Evolutionary conservation across 73 alveolate species (phyloP).

Genomic region (Tetrahymena malaccensis): DNA sequence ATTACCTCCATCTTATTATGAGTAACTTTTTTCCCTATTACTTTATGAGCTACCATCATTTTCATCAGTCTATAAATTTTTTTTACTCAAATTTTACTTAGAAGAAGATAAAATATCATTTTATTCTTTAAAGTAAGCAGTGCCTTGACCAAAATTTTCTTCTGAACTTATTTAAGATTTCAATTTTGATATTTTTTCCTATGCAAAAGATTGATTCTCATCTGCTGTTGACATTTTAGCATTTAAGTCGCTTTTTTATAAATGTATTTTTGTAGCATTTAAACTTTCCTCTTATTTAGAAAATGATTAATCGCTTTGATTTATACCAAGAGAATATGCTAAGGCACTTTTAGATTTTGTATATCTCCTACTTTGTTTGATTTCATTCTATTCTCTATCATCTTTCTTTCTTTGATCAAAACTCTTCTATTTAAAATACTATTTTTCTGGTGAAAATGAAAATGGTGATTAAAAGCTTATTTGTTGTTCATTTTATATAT

Average conservation of each 20-base stretch:
- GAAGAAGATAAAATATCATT: background rate
- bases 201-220: background rate
- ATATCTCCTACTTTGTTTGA: background rate
- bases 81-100: background rate
- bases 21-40: background rate
- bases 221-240: background rate
- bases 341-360: background rate
- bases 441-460: background rate
- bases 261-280: background rate
- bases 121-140: background rate
- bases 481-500: background rate
- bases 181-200: background rate
- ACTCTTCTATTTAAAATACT: background rate
- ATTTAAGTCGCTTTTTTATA: background rate
- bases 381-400: background rate
- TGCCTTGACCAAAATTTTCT: background rate
- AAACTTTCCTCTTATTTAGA: background rate
- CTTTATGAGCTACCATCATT: background rate
- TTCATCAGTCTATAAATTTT: background rate
- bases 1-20: background rate
- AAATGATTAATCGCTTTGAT: background rate
- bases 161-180: background rate
- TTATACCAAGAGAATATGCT: background rate
- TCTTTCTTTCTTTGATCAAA: background rate
- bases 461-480: background rate